Evolutionary conservation across 2,329 filamentous ascomycete genomes (phyloP), one percentile per base, ranked within the genome.

Genomic region (Cytospora mali): DNA sequence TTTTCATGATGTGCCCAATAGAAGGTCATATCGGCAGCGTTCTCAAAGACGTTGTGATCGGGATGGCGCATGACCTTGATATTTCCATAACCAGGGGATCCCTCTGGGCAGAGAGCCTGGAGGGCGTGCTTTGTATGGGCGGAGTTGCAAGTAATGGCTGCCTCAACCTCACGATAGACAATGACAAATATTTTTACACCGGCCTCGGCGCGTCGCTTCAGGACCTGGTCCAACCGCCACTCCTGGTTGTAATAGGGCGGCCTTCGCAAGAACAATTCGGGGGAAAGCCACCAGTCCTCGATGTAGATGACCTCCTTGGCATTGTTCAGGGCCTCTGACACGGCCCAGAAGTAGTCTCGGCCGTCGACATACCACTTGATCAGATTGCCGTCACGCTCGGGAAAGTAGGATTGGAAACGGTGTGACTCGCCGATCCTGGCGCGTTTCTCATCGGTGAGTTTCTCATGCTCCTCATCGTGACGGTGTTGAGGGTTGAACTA

Each of bases 1-100:
- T 99, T 99, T 71, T 99, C 95, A 73, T 99, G 95, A 73, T 99
- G 95, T 0, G 95, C 95, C 87, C 94, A 98, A 78, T 97, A 97
- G 71, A 97, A 92, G 0, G 93, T 97, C 91, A 97, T 96, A 69
- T 98, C 94, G 31, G 91, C 91, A 2, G 90, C 91, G 71, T 97
- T 97, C 70, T 97, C 93, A 56, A 98, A 87, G 2, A 97, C 85
- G 67, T 97, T 97, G 77, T 98, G 94, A 74, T 98, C 94, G 0
- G 94, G 94, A 76, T 98, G 94, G 31, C 94, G 87, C 85, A 96
- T 90, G 57, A 97, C 81, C 39, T 81, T 85, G 72, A 99, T 98
- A 73, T 98, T 98, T 54, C 91, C 92, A 73, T 93, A 81, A 1
- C 94, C 95, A 0, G 89, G 90, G 0, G 84, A 83, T 9, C 93